These are phyloP conservation scores for Claviceps pusilla DNA, from an alignment of 2,329 filamentous ascomycete species.

Conservation along the genomic window DNA sequence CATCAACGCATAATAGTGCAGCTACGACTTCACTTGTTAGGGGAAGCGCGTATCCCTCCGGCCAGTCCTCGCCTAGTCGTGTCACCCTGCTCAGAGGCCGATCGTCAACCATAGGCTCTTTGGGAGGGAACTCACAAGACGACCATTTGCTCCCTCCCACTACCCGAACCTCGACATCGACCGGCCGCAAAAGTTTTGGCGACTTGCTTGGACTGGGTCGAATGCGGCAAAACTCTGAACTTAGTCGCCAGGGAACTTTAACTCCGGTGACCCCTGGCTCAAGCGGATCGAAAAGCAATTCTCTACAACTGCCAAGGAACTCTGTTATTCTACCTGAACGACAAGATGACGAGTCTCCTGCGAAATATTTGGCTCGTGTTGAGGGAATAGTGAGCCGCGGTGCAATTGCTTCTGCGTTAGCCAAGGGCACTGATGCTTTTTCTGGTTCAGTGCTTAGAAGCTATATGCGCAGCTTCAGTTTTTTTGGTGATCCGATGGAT, in stretches of 20 bases:
- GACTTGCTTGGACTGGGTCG: slow-evolving; percentile 69
- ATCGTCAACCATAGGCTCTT: slow-evolving; percentile 80
- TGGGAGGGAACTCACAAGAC: slow-evolving; percentile 58
- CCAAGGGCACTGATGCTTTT: slow-evolving; percentile 76
- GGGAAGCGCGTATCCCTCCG: slow-evolving; percentile 28
- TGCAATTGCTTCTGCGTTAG: slow-evolving; percentile 69
- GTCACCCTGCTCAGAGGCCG: slow-evolving; percentile 51
- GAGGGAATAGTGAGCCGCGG: slow-evolving; percentile 69
- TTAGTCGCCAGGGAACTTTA: slow-evolving; percentile 52
- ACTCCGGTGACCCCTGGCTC: slow-evolving; percentile 56
- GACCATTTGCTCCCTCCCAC: slow-evolving; percentile 52
- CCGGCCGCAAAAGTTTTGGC: slow-evolving; percentile 84
- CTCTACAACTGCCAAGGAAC: slow-evolving; percentile 62
- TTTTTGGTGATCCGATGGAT: slow-evolving; percentile 94
- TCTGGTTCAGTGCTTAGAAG: slow-evolving; percentile 71
- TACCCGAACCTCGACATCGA: slow-evolving; percentile 69
- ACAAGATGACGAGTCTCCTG: slow-evolving; percentile 76
- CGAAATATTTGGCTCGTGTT: slow-evolving; percentile 71
- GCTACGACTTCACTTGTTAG: slow-evolving; percentile 32
- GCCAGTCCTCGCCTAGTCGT: slow-evolving; percentile 54
- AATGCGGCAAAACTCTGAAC: slow-evolving; percentile 68
- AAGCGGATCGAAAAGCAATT: slow-evolving; percentile 64
- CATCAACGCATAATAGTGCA: slow-evolving; percentile 21
- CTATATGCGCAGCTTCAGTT: slow-evolving; percentile 88
- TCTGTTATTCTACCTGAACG: slow-evolving; percentile 58